phyloP scores from a whole-genome alignment of 2,329 filamentous ascomycete species.

The Neofusicoccum sp. region DNA sequence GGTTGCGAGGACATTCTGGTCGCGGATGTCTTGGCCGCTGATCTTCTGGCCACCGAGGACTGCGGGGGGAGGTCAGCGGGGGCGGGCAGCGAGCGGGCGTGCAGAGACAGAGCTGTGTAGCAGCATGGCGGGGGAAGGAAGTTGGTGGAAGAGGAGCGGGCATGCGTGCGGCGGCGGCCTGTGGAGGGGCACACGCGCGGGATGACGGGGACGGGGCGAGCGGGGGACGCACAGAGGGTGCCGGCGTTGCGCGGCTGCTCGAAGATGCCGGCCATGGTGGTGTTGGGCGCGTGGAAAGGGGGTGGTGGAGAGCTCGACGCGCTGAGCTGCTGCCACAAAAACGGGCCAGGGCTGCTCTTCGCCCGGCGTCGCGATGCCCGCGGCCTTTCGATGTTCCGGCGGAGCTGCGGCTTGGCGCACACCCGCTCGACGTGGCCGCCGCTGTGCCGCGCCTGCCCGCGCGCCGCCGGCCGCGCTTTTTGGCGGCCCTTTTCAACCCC shows the following conservation, averaged over 20 bases:
- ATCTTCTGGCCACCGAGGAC: slow-evolving; percentile 97
- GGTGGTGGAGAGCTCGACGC: slow-evolving; percentile 14
- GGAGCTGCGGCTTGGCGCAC: not conserved
- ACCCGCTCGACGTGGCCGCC: not conserved
- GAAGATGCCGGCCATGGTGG: slow-evolving; percentile 87
- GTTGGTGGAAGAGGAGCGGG: slow-evolving; percentile 3
- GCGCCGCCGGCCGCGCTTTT: not conserved
- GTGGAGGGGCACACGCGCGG: not conserved
- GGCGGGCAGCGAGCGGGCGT: not conserved
- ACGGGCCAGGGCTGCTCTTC: slow-evolving; percentile 6
- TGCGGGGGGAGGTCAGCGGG: slow-evolving; percentile 38
- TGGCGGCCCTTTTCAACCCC: slow-evolving; percentile 13
- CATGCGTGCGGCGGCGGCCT: not conserved
- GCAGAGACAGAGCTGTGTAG: not conserved
- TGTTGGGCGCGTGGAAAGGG: slow-evolving; percentile 18
- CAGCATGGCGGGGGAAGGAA: not conserved
- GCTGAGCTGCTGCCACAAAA: slow-evolving; percentile 15
- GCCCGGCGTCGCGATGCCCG: slow-evolving; percentile 5
- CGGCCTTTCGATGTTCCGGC: slow-evolving; percentile 17
- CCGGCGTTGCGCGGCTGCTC: slow-evolving; percentile 89
- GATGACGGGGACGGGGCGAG: not conserved
- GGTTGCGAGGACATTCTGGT: slow-evolving; percentile 95
- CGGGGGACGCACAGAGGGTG: slow-evolving; percentile 66
- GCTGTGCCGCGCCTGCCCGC: not conserved
- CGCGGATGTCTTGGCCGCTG: slow-evolving; percentile 91